Conservation (phyloP, 306 rosid species). For the Prunus fruticosa region DNA sequence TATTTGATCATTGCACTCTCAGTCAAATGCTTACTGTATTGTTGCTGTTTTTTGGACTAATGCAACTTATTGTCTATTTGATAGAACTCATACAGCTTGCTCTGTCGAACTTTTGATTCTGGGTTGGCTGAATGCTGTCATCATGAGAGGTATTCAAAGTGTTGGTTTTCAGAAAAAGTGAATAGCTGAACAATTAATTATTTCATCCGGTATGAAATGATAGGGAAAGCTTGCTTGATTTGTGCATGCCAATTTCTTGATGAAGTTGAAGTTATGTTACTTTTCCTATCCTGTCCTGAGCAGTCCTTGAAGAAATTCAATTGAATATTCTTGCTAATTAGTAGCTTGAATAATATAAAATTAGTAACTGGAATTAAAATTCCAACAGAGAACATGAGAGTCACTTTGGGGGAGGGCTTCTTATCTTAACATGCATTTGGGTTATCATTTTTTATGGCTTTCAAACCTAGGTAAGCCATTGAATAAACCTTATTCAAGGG, state of each 20-base stretch:
- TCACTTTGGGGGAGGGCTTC: too few relatives aligned
- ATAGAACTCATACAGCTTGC: constrained; percentile 81
- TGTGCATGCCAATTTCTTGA: neutral
- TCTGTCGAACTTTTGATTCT: constrained; percentile 82
- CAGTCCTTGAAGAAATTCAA: too few relatives aligned
- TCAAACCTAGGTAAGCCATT: too few relatives aligned
- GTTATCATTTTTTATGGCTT: too few relatives aligned
- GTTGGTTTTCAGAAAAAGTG: neutral
- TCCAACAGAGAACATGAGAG: too few relatives aligned
- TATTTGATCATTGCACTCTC: neutral
- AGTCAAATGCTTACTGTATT: neutral
- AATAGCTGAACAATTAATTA: neutral
- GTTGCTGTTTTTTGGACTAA: constrained; percentile 26
- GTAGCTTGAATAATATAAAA: too few relatives aligned
- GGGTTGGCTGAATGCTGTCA: constrained; percentile 93
- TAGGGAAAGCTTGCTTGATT: neutral
- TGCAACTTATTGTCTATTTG: constrained; percentile 26
- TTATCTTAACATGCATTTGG: too few relatives aligned
- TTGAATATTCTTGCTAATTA: too few relatives aligned
- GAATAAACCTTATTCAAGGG: too few relatives aligned
- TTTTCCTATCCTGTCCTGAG: too few relatives aligned
- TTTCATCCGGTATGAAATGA: neutral
- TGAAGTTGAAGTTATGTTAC: neutral
- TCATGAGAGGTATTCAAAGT: constrained; percentile 69
- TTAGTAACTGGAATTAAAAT: too few relatives aligned